Percentiles rank a stretch among this genome's conserved stretches.
phyloP scores from a whole-genome alignment of 2,329 filamentous ascomycete species.

The Lecanicillium sp. region DNA sequence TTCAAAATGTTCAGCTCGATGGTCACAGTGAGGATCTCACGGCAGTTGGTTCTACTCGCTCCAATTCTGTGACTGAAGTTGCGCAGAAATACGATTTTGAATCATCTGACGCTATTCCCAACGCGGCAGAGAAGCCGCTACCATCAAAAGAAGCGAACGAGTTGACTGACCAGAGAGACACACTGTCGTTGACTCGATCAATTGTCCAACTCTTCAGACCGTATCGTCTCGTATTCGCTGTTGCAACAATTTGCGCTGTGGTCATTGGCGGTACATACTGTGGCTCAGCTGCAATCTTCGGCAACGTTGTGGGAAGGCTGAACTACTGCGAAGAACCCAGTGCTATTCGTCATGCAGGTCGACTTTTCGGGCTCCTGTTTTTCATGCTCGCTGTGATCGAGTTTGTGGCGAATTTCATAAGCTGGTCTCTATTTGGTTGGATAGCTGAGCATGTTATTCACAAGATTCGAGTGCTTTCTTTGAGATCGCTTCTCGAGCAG shows the following conservation, averaged over 20 bases:
- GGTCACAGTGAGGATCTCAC: not conserved
- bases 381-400: conserved; percentile 56
- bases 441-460: conserved; percentile 53
- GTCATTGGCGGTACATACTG: conserved; percentile 54
- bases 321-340: conserved; percentile 45
- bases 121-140: too few species aligned
- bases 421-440: conserved; percentile 50
- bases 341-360: conserved; percentile 42
- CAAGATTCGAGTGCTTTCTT: conserved; percentile 47
- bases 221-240: conserved; percentile 47
- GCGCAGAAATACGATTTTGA: too few species aligned
- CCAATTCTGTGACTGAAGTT: too few species aligned
- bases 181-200: too few species aligned
- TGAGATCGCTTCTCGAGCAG: conserved; percentile 51
- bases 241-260: conserved; percentile 42
- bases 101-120: too few species aligned
- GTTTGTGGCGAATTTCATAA: conserved; percentile 52
- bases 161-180: too few species aligned
- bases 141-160: too few species aligned
- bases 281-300: conserved; percentile 53
- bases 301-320: conserved; percentile 51
- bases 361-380: conserved; percentile 52
- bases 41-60: too few species aligned
- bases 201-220: too few species aligned
- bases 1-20: not conserved